A percentile compares a stretch with the other conserved stretches of the same genome.
Conservation (phyloP, 116 monocot genomes). For the Dioscorea cayenensis region DNA sequence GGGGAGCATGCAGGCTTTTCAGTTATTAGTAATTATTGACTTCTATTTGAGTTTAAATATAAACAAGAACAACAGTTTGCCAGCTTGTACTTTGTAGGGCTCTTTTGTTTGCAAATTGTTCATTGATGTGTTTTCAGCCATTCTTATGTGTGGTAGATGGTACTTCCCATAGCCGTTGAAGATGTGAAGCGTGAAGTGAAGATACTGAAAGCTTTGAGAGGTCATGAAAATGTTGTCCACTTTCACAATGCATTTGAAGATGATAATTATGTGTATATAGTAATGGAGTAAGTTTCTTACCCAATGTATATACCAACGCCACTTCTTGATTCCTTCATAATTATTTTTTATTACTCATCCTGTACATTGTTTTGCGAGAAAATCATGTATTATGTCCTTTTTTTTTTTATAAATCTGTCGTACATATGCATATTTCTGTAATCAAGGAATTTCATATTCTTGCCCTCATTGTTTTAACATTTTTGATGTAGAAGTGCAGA, state of each 20-base stretch:
- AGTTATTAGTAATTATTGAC: too few species aligned
- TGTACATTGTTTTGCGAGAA: too few species aligned
- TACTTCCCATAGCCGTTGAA: slow-evolving; percentile 68
- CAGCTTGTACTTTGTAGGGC: background rate
- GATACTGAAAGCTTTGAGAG: slow-evolving; percentile 67
- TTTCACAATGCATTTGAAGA: slow-evolving; percentile 89
- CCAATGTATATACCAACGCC: background rate
- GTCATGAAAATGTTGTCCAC: slow-evolving; percentile 85
- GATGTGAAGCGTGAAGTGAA: slow-evolving; percentile 92
- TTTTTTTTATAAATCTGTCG: too few species aligned
- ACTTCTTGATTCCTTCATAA: background rate
- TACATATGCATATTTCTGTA: too few species aligned
- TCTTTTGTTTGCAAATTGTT: background rate
- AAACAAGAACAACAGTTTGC: background rate
- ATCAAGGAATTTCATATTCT: too few species aligned
- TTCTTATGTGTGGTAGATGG: slow-evolving; percentile 51
- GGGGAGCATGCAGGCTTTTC: too few species aligned
- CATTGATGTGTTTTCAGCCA: background rate
- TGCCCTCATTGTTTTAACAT: too few species aligned
- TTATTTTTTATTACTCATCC: too few species aligned
- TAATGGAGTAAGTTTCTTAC: slow-evolving; percentile 83
- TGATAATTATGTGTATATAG: slow-evolving; percentile 84
- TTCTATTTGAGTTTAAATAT: too few species aligned
- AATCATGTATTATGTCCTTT: too few species aligned
- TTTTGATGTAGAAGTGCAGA: too few species aligned